A percentile compares a stretch with the other conserved stretches of the same genome.
Conservation (phyloP, 768 basidiomycete species). For the Suillus alpinus region DNA sequence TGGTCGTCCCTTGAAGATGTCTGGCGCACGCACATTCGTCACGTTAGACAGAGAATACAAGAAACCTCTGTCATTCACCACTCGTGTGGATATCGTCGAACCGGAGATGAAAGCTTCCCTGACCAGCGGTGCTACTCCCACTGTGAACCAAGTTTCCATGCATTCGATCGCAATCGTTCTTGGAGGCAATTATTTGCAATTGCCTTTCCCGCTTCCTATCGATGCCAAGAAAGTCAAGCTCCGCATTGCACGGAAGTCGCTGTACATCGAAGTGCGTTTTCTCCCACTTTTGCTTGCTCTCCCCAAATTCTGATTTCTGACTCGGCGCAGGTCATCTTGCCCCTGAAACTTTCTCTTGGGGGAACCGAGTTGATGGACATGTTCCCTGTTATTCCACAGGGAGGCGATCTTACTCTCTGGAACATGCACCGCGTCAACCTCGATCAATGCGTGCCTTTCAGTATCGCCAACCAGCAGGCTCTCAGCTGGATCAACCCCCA, state of each 20-base stretch:
- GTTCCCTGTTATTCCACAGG: constrained; percentile 26
- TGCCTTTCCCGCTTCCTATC: constrained; percentile 46
- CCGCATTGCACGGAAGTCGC: constrained; percentile 53
- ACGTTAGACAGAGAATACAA: constrained; percentile 14
- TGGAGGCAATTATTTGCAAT: constrained; percentile 17
- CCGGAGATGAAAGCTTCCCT: constrained; percentile 16
- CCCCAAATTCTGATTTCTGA: not conserved
- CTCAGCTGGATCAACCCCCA: constrained; percentile 34
- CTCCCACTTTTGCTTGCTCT: no score
- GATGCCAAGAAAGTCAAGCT: constrained; percentile 34
- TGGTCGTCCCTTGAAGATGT: not conserved
- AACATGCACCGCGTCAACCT: constrained; percentile 40
- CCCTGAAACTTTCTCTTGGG: constrained; percentile 13
- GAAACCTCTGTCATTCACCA: constrained; percentile 17
- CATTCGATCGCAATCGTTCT: constrained; percentile 10
- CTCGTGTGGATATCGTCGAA: constrained; percentile 21
- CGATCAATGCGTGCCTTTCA: constrained; percentile 31
- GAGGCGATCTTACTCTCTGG: constrained; percentile 22
- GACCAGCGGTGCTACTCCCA: constrained; percentile 16
- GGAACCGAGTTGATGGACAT: constrained; percentile 17
- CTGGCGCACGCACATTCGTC: not conserved
- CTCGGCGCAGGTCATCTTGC: constrained; percentile 20
- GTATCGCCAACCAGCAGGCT: constrained; percentile 14
- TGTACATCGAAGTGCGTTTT: constrained; percentile 39
- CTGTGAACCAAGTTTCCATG: constrained; percentile 9